Percentiles rank a stretch among this genome's conserved stretches.
These are phyloP conservation scores for Mycosphaerelloides madeirae DNA, from an alignment of 2,329 filamentous ascomycete genomes.

Conservation along the genomic window DNA sequence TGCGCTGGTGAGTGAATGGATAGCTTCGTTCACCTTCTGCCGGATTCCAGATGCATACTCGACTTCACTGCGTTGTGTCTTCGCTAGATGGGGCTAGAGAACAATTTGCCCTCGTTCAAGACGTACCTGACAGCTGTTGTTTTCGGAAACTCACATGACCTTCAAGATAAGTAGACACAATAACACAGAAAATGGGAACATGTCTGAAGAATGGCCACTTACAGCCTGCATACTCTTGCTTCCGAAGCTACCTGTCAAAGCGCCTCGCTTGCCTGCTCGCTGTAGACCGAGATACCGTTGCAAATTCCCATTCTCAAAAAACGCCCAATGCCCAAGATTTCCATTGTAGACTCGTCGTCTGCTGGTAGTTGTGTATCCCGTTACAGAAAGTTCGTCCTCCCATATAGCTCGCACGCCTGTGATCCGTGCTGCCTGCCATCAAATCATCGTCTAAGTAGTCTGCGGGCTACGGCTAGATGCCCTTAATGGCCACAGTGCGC, in stretches of 20 bases:
- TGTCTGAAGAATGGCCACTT: neutral
- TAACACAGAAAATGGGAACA: too few relatives aligned
- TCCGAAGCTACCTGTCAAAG: neutral
- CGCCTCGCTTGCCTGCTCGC: slow-evolving; percentile 2
- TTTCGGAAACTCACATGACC: too few relatives aligned
- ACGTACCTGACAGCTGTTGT: too few relatives aligned
- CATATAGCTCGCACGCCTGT: slow-evolving; percentile 5
- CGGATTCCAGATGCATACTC: too few relatives aligned
- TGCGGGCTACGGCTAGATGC: slow-evolving; percentile 52
- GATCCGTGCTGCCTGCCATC: slow-evolving; percentile 1
- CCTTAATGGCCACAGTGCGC: slow-evolving; percentile 89
- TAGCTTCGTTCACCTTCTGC: too few relatives aligned
- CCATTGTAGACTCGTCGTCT: neutral
- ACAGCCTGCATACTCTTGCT: neutral
- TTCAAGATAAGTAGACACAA: too few relatives aligned
- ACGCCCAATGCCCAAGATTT: neutral
- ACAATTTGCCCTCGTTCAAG: too few relatives aligned
- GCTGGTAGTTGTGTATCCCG: neutral
- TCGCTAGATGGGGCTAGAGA: too few relatives aligned
- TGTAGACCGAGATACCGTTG: neutral
- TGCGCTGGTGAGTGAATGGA: too few relatives aligned
- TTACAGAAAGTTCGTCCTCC: neutral
- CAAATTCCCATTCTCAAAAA: neutral
- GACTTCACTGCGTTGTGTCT: too few relatives aligned
- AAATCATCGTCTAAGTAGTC: neutral